A percentile compares a stretch with the other conserved stretches of the same genome.
Evolutionary conservation across 148 eudicot species (phyloP).

Genomic region (Pouteria glomerata): DNA sequence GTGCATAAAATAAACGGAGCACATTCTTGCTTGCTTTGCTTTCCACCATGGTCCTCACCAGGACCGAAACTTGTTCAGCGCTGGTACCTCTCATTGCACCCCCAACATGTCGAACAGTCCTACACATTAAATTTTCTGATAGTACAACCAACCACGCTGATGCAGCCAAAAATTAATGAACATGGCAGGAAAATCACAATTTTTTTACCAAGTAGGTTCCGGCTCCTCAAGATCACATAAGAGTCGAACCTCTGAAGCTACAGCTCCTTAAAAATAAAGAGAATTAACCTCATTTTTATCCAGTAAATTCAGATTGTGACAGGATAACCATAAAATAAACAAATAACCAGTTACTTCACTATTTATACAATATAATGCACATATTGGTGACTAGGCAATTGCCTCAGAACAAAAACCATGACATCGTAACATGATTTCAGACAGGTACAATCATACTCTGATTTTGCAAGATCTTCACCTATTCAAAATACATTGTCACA

Average conservation of each 20-base stretch:
- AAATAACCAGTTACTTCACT: too few species aligned
- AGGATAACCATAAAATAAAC: neutral
- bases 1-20: constrained; percentile 67
- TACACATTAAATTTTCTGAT: constrained; percentile 6
- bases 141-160: neutral
- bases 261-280: constrained; percentile 41
- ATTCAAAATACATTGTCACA: too few species aligned
- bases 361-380: too few species aligned
- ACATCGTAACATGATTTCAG: too few species aligned
- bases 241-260: constrained; percentile 81
- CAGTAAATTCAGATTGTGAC: too few species aligned
- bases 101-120: constrained; percentile 87
- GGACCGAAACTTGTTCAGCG: constrained; percentile 82
- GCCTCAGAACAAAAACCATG: too few species aligned
- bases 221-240: constrained; percentile 89
- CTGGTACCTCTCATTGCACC: constrained; percentile 96
- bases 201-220: constrained; percentile 79
- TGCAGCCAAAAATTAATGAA: neutral
- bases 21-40: constrained; percentile 90
- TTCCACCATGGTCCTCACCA: constrained; percentile 76
- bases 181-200: neutral
- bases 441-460: too few species aligned
- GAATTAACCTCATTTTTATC: neutral
- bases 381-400: too few species aligned
- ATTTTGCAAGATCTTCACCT: too few species aligned